Evolutionary conservation across 768 basidiomycete genomes (phyloP).

Genomic region (Mycena kentingensis): DNA sequence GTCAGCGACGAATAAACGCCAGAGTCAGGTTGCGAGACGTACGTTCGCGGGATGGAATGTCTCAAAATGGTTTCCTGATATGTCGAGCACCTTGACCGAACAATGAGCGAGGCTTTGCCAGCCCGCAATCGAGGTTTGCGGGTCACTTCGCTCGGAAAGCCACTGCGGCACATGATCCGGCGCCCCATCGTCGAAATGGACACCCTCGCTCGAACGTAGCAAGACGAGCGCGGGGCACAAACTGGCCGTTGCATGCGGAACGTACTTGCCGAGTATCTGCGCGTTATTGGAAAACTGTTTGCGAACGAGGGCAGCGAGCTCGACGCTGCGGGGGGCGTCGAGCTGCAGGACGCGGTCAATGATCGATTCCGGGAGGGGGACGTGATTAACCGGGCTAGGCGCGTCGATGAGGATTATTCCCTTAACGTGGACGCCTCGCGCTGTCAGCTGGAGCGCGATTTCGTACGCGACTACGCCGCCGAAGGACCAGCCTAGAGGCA

Average conservation of each 20-base stretch:
- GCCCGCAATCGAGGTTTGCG: constrained; percentile 32
- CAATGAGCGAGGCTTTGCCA: constrained; percentile 51
- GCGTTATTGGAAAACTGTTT: constrained; percentile 54
- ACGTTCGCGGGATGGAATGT: constrained; percentile 57
- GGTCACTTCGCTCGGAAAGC: constrained; percentile 50
- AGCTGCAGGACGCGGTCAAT: constrained; percentile 49
- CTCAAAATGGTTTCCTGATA: constrained; percentile 70
- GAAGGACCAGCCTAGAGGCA: constrained; percentile 69
- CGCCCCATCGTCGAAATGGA: constrained; percentile 22
- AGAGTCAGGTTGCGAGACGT: constrained; percentile 19
- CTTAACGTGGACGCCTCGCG: constrained; percentile 43
- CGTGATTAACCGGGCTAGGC: constrained; percentile 55
- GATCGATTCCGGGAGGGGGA: constrained; percentile 52
- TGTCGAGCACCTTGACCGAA: constrained; percentile 47
- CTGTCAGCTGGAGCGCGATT: constrained; percentile 52
- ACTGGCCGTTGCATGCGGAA: constrained; percentile 32
- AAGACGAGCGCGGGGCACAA: constrained; percentile 44
- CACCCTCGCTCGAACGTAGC: constrained; percentile 55
- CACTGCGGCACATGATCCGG: constrained; percentile 54
- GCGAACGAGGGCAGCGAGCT: constrained; percentile 40
- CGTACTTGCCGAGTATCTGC: constrained; percentile 48
- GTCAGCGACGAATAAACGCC: neutral
- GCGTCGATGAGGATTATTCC: constrained; percentile 72
- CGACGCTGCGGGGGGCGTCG: constrained; percentile 30
- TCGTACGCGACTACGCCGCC: constrained; percentile 76